Evolutionary conservation across 345 rosid species (phyloP), one percentile per base, ranked within the genome.

Genomic region (Lepidium didymum): DNA sequence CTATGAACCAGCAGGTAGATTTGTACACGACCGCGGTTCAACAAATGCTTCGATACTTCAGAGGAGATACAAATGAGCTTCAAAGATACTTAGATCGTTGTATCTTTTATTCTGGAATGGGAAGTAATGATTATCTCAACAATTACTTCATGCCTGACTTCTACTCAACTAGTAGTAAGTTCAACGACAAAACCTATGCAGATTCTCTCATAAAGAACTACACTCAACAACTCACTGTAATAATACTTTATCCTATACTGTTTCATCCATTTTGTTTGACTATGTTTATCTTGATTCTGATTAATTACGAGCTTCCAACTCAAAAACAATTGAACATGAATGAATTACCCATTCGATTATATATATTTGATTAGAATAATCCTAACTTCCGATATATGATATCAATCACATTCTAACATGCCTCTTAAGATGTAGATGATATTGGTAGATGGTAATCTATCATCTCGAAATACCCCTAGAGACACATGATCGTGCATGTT

Each of bases 101-200:
- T 81, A 81, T 92, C 15, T 64, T 76, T 76, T 92, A 86, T 50
- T 78, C 84, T 0, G 98, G 96, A 19, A 56, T 92, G 85, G 98
- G 96, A 57, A 92, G 98, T 57, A 92, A 92, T 63, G 96, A 92
- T 62, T 92, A 92, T 49, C 88, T 92, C 50, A 92, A 90, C 62
- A 92, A 92, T 70, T 90, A 92, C 63, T 92, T 88, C 62, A 90
- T 92, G 97, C 80, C 96, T 2, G 67, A 53, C 33, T 90, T 88
- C 81, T 88, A 90, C 72, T 51, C 90, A 27, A 86, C 93, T 1
- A 64, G 86, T 52, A 81, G 83, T 0, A 73, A 81, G 31, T 92
- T 29, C 80, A 86, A 83, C 15, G 15, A 82, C 16, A 65, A 78
- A 53, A 82, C 88, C 43, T 92, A 27, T 34, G 97, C 98, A 5